These are phyloP conservation scores for Ganoderma sinense DNA, from an alignment of 1,284 basidiomycete genomes.

Conservation along the genomic window DNA sequence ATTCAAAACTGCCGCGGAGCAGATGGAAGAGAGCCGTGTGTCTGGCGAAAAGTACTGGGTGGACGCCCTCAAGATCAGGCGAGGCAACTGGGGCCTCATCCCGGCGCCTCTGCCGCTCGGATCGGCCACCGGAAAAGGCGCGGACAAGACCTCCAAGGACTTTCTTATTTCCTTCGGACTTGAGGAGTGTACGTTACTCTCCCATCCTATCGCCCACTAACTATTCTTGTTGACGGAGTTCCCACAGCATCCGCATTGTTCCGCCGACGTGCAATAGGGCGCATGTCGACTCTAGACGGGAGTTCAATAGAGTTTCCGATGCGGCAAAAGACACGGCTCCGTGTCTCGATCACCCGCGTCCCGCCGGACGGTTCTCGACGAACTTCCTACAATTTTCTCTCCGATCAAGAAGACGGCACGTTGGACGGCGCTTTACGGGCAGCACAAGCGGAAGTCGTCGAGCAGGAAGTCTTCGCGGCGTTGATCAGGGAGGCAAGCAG, in stretches of 20 bases:
- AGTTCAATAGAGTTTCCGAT: conserved; percentile 66
- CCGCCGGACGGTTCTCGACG: conserved; percentile 43
- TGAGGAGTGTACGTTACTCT: conserved; percentile 67
- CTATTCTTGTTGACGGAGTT: conserved; percentile 6
- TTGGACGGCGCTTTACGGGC: conserved; percentile 59
- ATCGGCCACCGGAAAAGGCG: conserved; percentile 71
- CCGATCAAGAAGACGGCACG: conserved; percentile 42
- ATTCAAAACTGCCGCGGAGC: conserved; percentile 72
- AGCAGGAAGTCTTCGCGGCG: conserved; percentile 78
- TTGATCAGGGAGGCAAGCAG: conserved; percentile 76
- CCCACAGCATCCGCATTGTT: conserved; percentile 65
- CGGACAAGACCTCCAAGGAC: conserved; percentile 80
- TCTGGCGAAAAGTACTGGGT: conserved; percentile 79
- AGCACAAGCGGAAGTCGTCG: conserved; percentile 76
- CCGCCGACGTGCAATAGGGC: conserved; percentile 71
- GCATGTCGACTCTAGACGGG: conserved; percentile 58
- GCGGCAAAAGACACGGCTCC: conserved; percentile 64
- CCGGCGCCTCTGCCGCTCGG: conserved; percentile 79
- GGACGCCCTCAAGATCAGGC: conserved; percentile 76
- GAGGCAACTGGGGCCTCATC: conserved; percentile 78
- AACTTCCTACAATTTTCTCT: conserved; percentile 48
- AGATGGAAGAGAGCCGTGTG: conserved; percentile 67
- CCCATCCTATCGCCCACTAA: neutral
- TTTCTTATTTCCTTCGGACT: conserved; percentile 80
- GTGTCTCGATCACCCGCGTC: conserved; percentile 56